phyloP scores from a whole-genome alignment of 352 stramenopile species.

The Globisporangium recalcitrans region DNA sequence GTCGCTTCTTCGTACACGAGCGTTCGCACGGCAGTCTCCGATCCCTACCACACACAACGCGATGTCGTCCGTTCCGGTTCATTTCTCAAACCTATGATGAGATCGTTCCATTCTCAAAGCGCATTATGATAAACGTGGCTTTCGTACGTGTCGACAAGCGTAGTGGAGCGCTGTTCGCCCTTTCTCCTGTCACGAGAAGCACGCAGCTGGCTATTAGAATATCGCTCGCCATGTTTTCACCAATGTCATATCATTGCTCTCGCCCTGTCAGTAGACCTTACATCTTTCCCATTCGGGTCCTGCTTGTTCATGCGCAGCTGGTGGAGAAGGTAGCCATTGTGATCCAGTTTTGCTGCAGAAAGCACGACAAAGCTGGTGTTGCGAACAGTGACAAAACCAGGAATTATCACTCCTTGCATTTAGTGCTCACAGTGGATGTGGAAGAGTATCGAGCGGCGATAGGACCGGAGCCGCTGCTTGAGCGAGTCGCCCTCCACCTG shows the following conservation, averaged over 20 bases:
- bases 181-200: conserved; percentile 46
- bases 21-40: conserved; percentile 42
- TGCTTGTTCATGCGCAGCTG: conserved; percentile 61
- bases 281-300: conserved; percentile 73
- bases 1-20: conserved; percentile 69
- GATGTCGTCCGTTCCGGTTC: not conserved
- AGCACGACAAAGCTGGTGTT: conserved; percentile 4
- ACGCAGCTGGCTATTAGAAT: not conserved
- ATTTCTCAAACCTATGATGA: no score
- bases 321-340: conserved; percentile 57
- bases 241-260: no score
- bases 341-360: conserved; percentile 52
- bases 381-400: no score
- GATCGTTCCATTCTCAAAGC: no score
- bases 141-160: conserved; percentile 54
- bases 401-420: no score
- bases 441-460: conserved; percentile 70
- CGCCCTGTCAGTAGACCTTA: conserved; percentile 11
- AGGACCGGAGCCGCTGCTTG: conserved; percentile 57
- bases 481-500: conserved; percentile 71
- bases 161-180: conserved; percentile 70
- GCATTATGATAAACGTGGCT: no score
- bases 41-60: conserved; percentile 28
- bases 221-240: not conserved
- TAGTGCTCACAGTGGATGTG: conserved; percentile 56